Base-by-base conservation (phyloP, 805 yeast species). In the Cyberlindnera subsufficiens region DNA sequence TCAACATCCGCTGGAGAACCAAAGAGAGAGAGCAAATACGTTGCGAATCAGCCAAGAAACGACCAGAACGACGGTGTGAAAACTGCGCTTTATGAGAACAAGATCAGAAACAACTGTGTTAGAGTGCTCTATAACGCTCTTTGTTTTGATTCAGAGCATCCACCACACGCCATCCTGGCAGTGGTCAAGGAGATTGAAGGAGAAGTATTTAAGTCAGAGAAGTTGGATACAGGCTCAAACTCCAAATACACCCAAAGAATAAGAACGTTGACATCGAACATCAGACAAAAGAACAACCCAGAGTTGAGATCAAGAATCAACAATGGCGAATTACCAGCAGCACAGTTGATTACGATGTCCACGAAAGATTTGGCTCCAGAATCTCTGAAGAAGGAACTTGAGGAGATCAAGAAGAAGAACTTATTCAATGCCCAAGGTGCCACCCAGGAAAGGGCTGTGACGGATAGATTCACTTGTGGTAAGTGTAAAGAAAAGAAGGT, bases 311-410 rank as follows among this genome's bases (percentile, higher is more conserved):
- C 67, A 10, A 75, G 82, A 45, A 74, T 93, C 31, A 73, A 82
- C 17, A 64, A 70, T 18, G 85, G 87, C n/a, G 82, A 78, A 43
- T 72, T 93, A 35, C 51, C 72, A 29, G 80, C 96, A 1, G 65
- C 71, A 13, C 74, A 78, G 38, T 76, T 93, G 52, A 82, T 84
- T 38, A 74, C 65, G 30, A 90, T 95, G 95, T 70, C 82, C 30
- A 91, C 96, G n/a, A 87, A 83, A 58, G 99, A 93, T 53, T 75
- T 93, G 80, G 98, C 98, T 0, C 96, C 97, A 4, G 96, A 86
- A 57, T 80, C 87, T 30, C 74, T 93, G 54, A 87, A 85, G 64
- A 75, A 82, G 62, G 93, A 90, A 61, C 73, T 90, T 52, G 95
- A 88, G 56, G 80, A 84, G 56, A 75, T 93, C 54, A 88, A 86